phyloP scores from a whole-genome alignment of 495 filamentous ascomycete species.

The Trichoderma erinaceum region DNA sequence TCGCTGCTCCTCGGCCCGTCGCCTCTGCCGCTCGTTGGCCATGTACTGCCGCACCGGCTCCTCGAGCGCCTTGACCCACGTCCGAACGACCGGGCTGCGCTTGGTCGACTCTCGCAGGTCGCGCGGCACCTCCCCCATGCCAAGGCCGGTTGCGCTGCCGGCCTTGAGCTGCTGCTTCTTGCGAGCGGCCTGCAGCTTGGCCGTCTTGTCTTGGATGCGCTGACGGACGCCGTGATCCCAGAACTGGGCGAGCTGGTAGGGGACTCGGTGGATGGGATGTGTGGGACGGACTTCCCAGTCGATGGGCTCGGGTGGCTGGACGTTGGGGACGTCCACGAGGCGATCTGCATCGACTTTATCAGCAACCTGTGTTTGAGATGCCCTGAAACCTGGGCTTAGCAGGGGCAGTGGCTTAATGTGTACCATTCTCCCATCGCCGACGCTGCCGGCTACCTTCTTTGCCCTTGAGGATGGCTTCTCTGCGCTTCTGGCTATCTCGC shows the following conservation, averaged over 20 bases:
- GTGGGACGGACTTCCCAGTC: conserved; percentile 82
- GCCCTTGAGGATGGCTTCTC: conserved; percentile 80
- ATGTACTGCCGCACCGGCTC: conserved; percentile 42
- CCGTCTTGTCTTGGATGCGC: conserved; percentile 37
- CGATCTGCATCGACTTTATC: conserved; percentile 52
- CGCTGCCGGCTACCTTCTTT: conserved; percentile 86
- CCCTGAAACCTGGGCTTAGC: not conserved
- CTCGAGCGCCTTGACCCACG: conserved; percentile 43
- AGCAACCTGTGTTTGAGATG: conserved; percentile 13
- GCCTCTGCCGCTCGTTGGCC: conserved; percentile 28
- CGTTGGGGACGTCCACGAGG: conserved; percentile 80
- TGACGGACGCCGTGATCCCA: conserved; percentile 69
- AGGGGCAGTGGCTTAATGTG: conserved; percentile 12
- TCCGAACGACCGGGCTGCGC: conserved; percentile 41
- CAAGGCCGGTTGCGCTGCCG: conserved; percentile 31
- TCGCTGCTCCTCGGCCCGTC: not conserved
- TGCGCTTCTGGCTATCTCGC: conserved; percentile 40
- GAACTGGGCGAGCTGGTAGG: conserved; percentile 81
- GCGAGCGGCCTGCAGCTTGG: conserved; percentile 24
- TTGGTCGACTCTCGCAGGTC: conserved; percentile 50
- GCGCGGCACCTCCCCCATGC: conserved; percentile 46
- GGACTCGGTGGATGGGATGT: conserved; percentile 67
- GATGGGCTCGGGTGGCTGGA: conserved; percentile 65
- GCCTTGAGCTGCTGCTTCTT: conserved; percentile 35
- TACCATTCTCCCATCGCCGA: conserved; percentile 95